phyloP scores from a whole-genome alignment of 202 grass and related monocot species.

The Digitaria exilis region DNA sequence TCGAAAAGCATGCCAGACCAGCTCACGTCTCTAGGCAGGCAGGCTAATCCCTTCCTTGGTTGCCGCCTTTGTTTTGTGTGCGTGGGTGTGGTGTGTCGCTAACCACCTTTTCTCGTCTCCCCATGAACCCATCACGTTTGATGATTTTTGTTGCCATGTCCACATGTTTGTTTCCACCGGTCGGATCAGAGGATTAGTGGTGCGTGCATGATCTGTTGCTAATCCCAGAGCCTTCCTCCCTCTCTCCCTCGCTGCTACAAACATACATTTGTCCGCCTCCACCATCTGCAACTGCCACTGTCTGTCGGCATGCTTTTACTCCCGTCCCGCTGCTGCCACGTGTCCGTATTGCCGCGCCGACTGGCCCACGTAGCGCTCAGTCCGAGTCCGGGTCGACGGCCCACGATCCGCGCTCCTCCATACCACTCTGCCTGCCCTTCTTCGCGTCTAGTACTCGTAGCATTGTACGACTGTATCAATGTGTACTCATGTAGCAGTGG shows the following conservation, averaged over 20 bases:
- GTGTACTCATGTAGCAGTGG: too few relatives aligned
- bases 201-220: neutral
- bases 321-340: neutral
- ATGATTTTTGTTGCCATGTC: neutral
- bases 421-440: neutral
- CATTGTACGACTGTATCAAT: too few relatives aligned
- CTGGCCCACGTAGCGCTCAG: neutral
- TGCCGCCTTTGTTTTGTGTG: neutral
- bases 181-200: neutral
- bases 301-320: constrained; percentile 8
- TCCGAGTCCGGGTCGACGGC: neutral
- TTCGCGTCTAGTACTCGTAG: neutral
- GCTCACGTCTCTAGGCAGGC: constrained; percentile 40
- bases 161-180: neutral
- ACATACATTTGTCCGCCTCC: neutral
- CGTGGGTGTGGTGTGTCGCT: too few relatives aligned
- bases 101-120: constrained; percentile 14
- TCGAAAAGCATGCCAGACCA: constrained; percentile 2
- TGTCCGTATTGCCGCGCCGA: neutral
- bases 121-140: neutral
- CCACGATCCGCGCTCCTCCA: neutral
- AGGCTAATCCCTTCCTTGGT: neutral
- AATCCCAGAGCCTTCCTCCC: neutral
- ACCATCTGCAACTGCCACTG: neutral
- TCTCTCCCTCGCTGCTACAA: too few relatives aligned